Conservation (phyloP, 2,329 filamentous ascomycete genomes). For the Xylaria sp. region DNA sequence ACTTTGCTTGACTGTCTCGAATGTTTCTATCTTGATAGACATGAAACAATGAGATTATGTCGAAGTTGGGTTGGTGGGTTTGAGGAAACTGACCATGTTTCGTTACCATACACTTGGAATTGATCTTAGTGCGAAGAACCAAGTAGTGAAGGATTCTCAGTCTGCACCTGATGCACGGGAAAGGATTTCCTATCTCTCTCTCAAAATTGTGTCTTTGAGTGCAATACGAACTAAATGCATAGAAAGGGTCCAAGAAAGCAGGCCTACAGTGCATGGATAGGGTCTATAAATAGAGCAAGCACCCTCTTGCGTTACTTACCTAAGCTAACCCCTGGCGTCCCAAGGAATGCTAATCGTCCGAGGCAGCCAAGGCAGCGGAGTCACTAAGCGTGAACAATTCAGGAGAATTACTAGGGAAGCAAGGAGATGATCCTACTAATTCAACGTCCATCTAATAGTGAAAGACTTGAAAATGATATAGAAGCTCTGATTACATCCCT, state of each 20-base stretch:
- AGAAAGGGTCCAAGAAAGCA: background rate
- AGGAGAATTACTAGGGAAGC: slow-evolving; percentile 50
- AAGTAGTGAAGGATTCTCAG: background rate
- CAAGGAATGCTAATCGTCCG: too few relatives aligned
- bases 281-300: slow-evolving; percentile 1
- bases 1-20: background rate
- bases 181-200: background rate
- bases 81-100: background rate
- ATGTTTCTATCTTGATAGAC: background rate
- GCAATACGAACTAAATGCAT: slow-evolving; percentile 8
- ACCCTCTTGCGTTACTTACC: slow-evolving; percentile 1
- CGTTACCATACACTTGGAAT: slow-evolving; percentile 12
- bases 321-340: background rate
- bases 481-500: slow-evolving; percentile 2
- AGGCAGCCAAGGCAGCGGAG: slow-evolving; percentile 50
- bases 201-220: slow-evolving; percentile 4
- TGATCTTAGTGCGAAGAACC: background rate
- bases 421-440: slow-evolving; percentile 46
- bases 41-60: background rate
- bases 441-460: slow-evolving; percentile 30
- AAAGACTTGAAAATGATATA: background rate
- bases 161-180: background rate
- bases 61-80: background rate
- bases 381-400: slow-evolving; percentile 50
- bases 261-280: slow-evolving; percentile 4